Evolutionary conservation across 2,329 filamentous ascomycete species (phyloP), one percentile per base, ranked within the genome.

Genomic region (Penicillium brasilianum): DNA sequence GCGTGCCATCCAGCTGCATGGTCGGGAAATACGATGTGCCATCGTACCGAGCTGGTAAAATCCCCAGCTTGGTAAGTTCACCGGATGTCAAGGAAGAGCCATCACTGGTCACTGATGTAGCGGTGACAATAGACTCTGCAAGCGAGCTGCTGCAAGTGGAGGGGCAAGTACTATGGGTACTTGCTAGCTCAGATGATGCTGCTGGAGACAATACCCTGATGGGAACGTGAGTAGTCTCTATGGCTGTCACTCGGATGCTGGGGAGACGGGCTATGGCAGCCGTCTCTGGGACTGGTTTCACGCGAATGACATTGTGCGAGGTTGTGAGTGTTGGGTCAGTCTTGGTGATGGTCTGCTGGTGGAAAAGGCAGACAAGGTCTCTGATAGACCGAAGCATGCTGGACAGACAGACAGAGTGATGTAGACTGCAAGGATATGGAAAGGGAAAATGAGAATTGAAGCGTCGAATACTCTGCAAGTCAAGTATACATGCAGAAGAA

Each of bases 1-100:
- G 59, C 28, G 53, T 62, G 16, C 67, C 66, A 62, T 70, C 62
- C 58, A 34, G 16, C 57, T 69, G 68, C 67, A 70, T 57, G 39
- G 68, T 68, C n/a, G 62, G 55, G 30, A 61, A 37, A 61, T 68
- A 63, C 60, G 63, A 61, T 68, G 60, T 61, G 62, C 54, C 49
- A n/a, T 50, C 39, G 13, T 57, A 52, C 51, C 50, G 51, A 52
- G 51, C 51, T 34, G 51, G 43, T 6, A 43, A 55, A 13, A 55
- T 37, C n/a, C 51, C 49, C 4, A 51, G 16, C 44, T 65, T 68
- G 62, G 55, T 37, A 32, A 46, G 36, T 14, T 46, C 25, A n/a
- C 58, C 58, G 58, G 62, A 28, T 7, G 28, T 34, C 22, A 51
- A 57, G 60, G 66, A 61, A 25, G 55, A 37, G 43, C 37, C 41